A percentile compares a stretch with the other conserved stretches of the same genome.
phyloP scores from a whole-genome alignment of 208 protist genomes.

The Acanthamoeba culbertsoni region DNA sequence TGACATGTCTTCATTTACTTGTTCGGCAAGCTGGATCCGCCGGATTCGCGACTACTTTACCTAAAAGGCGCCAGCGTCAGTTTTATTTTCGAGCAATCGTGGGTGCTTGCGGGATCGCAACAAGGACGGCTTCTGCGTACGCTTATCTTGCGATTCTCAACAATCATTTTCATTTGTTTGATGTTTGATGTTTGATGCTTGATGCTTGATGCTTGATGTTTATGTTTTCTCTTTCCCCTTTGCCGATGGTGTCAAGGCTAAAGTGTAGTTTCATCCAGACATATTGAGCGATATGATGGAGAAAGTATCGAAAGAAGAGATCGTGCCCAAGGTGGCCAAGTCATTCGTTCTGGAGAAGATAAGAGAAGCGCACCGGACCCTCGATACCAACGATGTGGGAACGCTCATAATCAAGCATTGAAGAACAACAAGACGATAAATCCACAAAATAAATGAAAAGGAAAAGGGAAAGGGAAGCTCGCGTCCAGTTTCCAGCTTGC shows the following conservation, averaged over 20 bases:
- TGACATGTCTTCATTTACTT: background rate
- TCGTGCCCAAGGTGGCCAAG: slow-evolving; percentile 33
- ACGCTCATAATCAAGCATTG: slow-evolving; percentile 41
- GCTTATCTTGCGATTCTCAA: background rate
- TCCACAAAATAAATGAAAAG: no score
- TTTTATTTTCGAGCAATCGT: slow-evolving; percentile 29
- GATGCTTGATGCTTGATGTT: background rate
- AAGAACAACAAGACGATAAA: background rate
- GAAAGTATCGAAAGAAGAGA: slow-evolving; percentile 21
- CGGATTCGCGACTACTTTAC: background rate
- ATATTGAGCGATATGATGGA: slow-evolving; percentile 29
- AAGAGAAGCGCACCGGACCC: background rate
- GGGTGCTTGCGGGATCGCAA: background rate
- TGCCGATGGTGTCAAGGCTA: no score
- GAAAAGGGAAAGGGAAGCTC: no score
- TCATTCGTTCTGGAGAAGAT: slow-evolving; percentile 10
- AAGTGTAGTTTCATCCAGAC: background rate
- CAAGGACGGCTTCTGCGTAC: slow-evolving; percentile 13
- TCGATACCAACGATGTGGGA: slow-evolving; percentile 3
- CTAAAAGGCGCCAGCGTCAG: slow-evolving; percentile 1
- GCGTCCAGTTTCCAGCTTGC: no score
- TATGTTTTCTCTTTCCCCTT: no score
- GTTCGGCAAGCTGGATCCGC: background rate
- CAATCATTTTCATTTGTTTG: background rate
- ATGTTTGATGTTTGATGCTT: background rate